Conservation (phyloP, 1,284 basidiomycete species). For the Marasmius oreades region DNA sequence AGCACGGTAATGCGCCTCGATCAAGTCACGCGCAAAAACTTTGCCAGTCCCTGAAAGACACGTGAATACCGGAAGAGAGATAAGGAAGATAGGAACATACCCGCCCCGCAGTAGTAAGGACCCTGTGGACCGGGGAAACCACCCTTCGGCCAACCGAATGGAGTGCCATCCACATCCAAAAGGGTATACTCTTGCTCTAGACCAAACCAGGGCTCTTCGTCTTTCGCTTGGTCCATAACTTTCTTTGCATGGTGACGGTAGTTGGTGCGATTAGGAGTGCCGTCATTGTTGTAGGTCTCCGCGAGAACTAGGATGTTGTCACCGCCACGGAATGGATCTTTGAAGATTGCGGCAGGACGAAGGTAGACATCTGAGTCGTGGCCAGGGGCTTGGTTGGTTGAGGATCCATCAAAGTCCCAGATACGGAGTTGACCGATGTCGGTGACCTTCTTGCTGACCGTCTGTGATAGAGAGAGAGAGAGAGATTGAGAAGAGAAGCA, state of each 20-base stretch:
- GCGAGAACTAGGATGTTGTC: conserved; percentile 97
- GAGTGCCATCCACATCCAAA: conserved; percentile 89
- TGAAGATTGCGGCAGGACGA: conserved; percentile 96
- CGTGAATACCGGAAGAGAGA: conserved; percentile 14
- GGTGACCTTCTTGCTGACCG: conserved; percentile 79
- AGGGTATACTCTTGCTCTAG: conserved; percentile 99
- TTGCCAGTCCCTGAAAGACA: conserved; percentile 76
- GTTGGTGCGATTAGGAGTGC: conserved; percentile 98
- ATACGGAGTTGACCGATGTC: conserved; percentile 85
- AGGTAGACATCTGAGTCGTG: conserved; percentile 97
- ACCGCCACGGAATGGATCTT: conserved; percentile 98
- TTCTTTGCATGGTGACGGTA: conserved; percentile 89
- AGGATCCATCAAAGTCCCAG: conserved; percentile 99
- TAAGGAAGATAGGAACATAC: conserved; percentile 43
- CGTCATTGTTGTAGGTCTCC: conserved; percentile 98
- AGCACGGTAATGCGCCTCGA: conserved; percentile 98
- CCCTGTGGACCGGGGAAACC: conserved; percentile 99
- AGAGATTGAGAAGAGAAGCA: conserved; percentile 9
- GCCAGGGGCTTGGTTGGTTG: conserved; percentile 94
- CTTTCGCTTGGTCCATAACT: conserved; percentile 88
- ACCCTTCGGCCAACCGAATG: conserved; percentile 96
- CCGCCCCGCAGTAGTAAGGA: conserved; percentile 99
- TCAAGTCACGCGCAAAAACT: conserved; percentile 97
- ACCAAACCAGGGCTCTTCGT: conserved; percentile 92
- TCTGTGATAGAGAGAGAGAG: conserved; percentile 42